phyloP scores from a whole-genome alignment of 129 eudicot genomes.

The Helianthus tuberosus region DNA sequence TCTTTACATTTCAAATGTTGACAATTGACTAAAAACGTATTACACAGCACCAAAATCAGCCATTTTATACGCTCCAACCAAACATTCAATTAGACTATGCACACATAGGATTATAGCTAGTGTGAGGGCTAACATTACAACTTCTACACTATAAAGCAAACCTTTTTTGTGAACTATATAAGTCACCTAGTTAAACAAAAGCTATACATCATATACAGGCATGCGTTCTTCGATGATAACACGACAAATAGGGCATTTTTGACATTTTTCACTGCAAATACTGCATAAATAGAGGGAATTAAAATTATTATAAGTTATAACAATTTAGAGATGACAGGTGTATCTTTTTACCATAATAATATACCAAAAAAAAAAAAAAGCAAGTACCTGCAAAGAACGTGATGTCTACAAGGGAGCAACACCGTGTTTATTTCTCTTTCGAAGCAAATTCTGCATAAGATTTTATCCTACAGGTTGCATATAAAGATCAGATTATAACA shows the following conservation, averaged over 20 bases:
- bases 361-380: background rate
- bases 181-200: background rate
- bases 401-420: slow-evolving; percentile 75
- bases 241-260: slow-evolving; percentile 85
- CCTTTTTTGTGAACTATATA: background rate
- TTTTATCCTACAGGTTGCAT: slow-evolving; percentile 61
- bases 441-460: slow-evolving; percentile 83
- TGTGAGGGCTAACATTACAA: background rate
- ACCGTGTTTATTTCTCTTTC: slow-evolving; percentile 73
- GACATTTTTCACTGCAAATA: slow-evolving; percentile 72
- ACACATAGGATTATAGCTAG: background rate
- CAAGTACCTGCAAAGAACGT: slow-evolving; percentile 67
- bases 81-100: background rate
- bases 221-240: slow-evolving; percentile 59
- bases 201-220: slow-evolving; percentile 80
- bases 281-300: slow-evolving; percentile 37
- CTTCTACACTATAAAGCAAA: background rate
- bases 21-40: background rate
- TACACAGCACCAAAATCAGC: background rate
- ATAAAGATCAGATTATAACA: background rate
- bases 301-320: background rate
- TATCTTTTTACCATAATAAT: background rate
- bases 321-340: background rate
- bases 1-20: background rate
- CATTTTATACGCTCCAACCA: background rate